Evolutionary conservation across 495 filamentous ascomycete genomes (phyloP).

Genomic region (Aspergillus taichungensis): DNA sequence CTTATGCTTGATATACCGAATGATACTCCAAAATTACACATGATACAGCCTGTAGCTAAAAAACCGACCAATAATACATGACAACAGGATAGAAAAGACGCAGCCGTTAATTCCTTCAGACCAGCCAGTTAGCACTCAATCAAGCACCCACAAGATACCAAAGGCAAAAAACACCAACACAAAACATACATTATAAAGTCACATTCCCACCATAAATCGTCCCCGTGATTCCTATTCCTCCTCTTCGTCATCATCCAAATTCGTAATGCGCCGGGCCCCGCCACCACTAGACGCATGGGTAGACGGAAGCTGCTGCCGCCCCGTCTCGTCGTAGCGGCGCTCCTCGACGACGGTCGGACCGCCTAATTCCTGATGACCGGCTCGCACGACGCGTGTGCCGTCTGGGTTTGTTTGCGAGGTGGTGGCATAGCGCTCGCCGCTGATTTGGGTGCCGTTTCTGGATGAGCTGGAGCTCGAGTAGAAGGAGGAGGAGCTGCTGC

Average conservation of each 20-base stretch:
- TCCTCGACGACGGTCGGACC: slow-evolving; percentile 7
- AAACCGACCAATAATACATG: too few species aligned
- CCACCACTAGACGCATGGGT: background rate
- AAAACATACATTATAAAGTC: too few species aligned
- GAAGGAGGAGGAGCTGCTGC: slow-evolving; percentile 8
- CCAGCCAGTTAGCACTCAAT: too few species aligned
- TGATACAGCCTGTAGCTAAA: too few species aligned
- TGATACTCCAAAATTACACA: too few species aligned
- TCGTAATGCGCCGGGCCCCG: background rate
- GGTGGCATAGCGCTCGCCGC: slow-evolving; percentile 9
- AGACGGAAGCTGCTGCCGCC: slow-evolving; percentile 1
- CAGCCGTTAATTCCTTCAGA: too few species aligned
- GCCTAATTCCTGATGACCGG: slow-evolving; percentile 8
- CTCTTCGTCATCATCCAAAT: background rate
- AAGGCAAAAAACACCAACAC: too few species aligned
- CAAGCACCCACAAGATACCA: too few species aligned
- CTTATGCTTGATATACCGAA: too few species aligned
- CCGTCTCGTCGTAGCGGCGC: slow-evolving; percentile 5
- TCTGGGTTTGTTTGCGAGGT: slow-evolving; percentile 9
- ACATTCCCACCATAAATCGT: too few species aligned
- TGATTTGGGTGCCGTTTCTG: slow-evolving; percentile 2
- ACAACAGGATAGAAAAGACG: too few species aligned
- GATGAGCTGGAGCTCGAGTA: slow-evolving; percentile 6
- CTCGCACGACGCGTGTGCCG: slow-evolving; percentile 7
- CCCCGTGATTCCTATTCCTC: too few species aligned